Percentiles rank a stretch among this genome's conserved stretches.
phyloP scores from a whole-genome alignment of 1,139 yeast species.

The Lodderomyces parapsilosis region DNA sequence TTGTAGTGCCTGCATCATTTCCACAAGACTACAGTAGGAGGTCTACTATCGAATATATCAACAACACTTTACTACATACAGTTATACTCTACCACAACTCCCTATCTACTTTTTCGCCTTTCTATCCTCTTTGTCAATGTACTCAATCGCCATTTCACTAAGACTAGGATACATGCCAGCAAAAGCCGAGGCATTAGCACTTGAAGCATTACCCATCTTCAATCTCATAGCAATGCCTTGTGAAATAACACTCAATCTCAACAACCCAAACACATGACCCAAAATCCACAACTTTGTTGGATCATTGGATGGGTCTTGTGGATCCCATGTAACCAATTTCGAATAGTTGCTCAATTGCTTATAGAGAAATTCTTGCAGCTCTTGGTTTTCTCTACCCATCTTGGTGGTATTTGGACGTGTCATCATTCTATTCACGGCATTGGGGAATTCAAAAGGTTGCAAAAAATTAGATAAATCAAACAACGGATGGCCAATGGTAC shows the following conservation, averaged over 20 bases:
- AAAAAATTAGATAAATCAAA: constrained; percentile 62
- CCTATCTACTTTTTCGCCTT: not conserved
- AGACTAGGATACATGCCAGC: constrained; percentile 46
- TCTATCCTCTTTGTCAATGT: constrained; percentile 12
- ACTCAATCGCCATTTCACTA: constrained; percentile 34
- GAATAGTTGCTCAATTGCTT: constrained; percentile 23
- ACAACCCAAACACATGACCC: constrained; percentile 60
- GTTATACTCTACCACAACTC: not conserved
- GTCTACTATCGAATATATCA: too few relatives aligned
- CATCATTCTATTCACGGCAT: constrained; percentile 28
- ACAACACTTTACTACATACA: too few relatives aligned
- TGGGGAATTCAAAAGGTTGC: constrained; percentile 56
- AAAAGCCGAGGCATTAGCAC: constrained; percentile 50
- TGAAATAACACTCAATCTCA: constrained; percentile 58
- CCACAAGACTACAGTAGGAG: too few relatives aligned
- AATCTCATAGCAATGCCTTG: constrained; percentile 70
- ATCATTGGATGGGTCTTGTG: constrained; percentile 31
- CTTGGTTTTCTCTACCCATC: constrained; percentile 37
- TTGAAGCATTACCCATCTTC: constrained; percentile 57
- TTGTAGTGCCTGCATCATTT: too few relatives aligned
- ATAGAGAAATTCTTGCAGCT: constrained; percentile 24
- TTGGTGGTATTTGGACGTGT: constrained; percentile 30
- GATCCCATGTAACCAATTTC: constrained; percentile 27
- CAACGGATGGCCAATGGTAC: constrained; percentile 67
- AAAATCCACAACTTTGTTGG: constrained; percentile 50